Conservation (phyloP, 2,329 filamentous ascomycete species). For the Paracoccidioides lutzii region DNA sequence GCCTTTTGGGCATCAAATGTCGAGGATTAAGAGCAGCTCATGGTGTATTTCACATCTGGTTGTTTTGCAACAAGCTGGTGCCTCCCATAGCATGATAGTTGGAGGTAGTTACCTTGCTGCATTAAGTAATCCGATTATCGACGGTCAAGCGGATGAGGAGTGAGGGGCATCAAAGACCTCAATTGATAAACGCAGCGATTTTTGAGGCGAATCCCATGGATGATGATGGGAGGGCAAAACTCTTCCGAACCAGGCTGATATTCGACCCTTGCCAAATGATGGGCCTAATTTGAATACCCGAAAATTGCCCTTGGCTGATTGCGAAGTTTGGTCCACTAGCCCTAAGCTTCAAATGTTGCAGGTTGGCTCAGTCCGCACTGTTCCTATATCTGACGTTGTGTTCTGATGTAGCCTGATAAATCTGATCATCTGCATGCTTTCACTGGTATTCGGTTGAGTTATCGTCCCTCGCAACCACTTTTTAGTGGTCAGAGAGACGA, state of each 20-base stretch:
- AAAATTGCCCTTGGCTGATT: neutral
- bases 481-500: neutral
- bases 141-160: neutral
- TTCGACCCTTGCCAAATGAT: neutral
- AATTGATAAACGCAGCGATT: neutral
- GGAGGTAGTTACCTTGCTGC: neutral
- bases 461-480: neutral
- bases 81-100: neutral
- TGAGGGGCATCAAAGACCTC: neutral
- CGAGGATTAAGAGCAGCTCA: constrained; percentile 6
- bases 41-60: neutral
- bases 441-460: neutral
- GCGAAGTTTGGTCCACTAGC: constrained; percentile 1
- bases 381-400: neutral
- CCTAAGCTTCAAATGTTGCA: neutral
- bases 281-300: neutral
- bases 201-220: neutral
- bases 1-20: constrained; percentile 11
- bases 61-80: neutral
- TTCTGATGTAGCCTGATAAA: neutral
- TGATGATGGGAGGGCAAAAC: neutral
- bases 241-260: constrained; percentile 2
- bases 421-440: constrained; percentile 1
- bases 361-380: neutral
- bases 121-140: neutral